Evolutionary conservation across 495 filamentous ascomycete species (phyloP), one percentile per base, ranked within the genome.

Genomic region (Oidiodendron maius): DNA sequence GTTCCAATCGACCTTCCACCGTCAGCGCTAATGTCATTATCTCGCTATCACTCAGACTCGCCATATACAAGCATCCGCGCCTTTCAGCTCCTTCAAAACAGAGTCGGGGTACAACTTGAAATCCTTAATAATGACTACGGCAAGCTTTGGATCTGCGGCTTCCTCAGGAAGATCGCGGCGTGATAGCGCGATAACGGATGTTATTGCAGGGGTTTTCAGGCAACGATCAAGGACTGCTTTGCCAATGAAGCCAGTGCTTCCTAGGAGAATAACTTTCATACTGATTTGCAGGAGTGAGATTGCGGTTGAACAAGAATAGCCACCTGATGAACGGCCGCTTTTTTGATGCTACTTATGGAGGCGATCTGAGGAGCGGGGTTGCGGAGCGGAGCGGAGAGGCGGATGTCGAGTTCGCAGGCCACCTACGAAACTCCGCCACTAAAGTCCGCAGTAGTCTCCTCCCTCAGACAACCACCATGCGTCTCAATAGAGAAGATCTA

Each of bases 31-130:
- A 4, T 44, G 9, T 42, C 6, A 48, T 26, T 21, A 26, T 52
- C 2, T 41, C 35, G 8, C 48, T 45, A 22, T 48, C 38, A 51
- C 52, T 18, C 58, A 37, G 40, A 56, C 53, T 51, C 48, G 73
- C 75, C 76, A 80, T 21, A 80, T 64, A 55, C 76, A 80, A 13
- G 65, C 72, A 26, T 74, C 65, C 1, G 71, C 75, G 28, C 70
- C 74, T n/a, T 55, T 44, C 2, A 80, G 53, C n/a, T 68, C 57
- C 15, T 61, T 40, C 12, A 71, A 38, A 10, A 74, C 51, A 3
- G 61, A 53, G 0, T 60, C 60, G 0, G 73, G 56, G 45, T 74
- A 76, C 1, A 40, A 46, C 1, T 61, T 59, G 48, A 77, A 80
- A 48, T 79, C 71, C 9, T 65, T 50, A 50, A 76, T 62, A 1